Base-by-base conservation (phyloP, 2,329 filamentous ascomycete species). In the Lachnellula arida region DNA sequence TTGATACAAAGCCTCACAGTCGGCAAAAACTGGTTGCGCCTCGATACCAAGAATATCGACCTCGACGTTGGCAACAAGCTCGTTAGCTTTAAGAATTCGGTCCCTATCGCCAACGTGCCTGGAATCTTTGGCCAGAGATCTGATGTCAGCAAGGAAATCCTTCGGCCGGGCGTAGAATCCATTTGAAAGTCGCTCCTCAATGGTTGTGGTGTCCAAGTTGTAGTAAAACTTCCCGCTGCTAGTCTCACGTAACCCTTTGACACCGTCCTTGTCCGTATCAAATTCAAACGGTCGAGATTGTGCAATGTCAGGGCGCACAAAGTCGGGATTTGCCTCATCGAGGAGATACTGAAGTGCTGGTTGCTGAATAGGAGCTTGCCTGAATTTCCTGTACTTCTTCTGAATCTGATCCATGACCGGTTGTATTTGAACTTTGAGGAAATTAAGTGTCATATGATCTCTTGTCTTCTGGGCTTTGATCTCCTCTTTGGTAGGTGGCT, bases 331-430 rank as follows among this genome's bases (percentile, higher is more conserved):
- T 39, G 86, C 81, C 70, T 97, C 93, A 28, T 91, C 85, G 66
- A 90, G 89, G 1, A 97, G 78, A 70, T 97, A 96, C 19, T 85
- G 79, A 57, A 95, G 91, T 61, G 86, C 81, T 11, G 74, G 72
- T 51, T 89, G 85, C 2, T 89, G 84, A 58, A 99, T 87, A 43
- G 90, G 83, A 1, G 90, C 87, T 54, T 85, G 84, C 58, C 91
- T 82, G 74, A 97, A 97, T 63, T 91, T 91, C 69, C 87, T 89
- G 74, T 96, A 96, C 69, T 88, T 91, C 59, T 81, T 79, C 71
- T 96, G 94, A 69, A 99, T 90, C 73, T 97, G 91, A 64, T 99
- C 93, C 91, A 99, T 97, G 63, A 97, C 90, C 2, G 90, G 91
- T 71, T 97, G 92, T 53, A 99, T 84, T 52, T 87, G 79, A 40